Base-by-base conservation (phyloP, 139 green algal species). In the Micractinium sp. region DNA sequence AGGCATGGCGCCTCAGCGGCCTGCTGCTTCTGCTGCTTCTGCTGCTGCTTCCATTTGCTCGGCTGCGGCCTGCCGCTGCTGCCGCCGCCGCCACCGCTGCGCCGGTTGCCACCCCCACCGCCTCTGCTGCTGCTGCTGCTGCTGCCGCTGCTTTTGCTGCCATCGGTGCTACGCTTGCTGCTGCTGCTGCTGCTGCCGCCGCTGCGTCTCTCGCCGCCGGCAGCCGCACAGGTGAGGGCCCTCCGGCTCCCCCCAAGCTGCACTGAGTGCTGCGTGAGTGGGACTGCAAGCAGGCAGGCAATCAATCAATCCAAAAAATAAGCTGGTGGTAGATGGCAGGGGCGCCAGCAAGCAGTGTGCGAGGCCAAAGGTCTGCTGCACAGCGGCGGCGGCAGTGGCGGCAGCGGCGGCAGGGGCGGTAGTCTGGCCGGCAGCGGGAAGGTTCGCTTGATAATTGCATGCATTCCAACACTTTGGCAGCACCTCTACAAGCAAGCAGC, bases 1-100 rank as follows among this genome's bases (percentile, higher is more conserved):
- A 87, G 83, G n/a, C n/a, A 56, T 22, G 81, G n/a, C 33, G 3
- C 47, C 31, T 47, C 33, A 18, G 33, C 67, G 20, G 73, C 47
- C 81, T 86, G 82, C 82, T 87, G 82, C 63, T 80, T 38, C 60
- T 75, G 56, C 67, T 80, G 22, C 20, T 47, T 39, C 67, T 81
- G 56, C 56, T 53, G 56, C 81, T 86, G 81, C 81, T 80, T 27
- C 66, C 67, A 38, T 39, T 80, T 74, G 82, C 73, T 31, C 29
- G 31, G 25, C 78, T 22, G 78, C 78, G 67, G 78, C 78, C 9
- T 67, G 78, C 16, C 14, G 38, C 25, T 12, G 15, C 29, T 39
- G 66, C 66, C 66, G 82, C 82, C 25, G 82, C 56, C 60, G 25
- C 77, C 77, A 29, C 77, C 38, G 31, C 39, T 60, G 31, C 56